Evolutionary conservation across 495 filamentous ascomycete genomes (phyloP).

Genomic region (Aspergillus mulundensis): DNA sequence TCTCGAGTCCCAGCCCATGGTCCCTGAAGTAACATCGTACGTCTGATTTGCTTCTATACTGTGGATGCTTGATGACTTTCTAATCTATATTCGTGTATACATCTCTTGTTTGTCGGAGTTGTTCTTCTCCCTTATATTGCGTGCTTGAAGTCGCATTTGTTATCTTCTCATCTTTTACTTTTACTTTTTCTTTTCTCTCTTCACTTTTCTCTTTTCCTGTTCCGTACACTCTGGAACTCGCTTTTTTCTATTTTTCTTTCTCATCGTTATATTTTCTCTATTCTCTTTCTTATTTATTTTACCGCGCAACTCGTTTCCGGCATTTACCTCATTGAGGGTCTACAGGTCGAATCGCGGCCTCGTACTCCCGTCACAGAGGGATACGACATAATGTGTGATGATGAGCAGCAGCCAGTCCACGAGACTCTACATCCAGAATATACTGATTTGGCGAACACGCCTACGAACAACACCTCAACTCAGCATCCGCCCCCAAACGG

Average conservation of each 20-base stretch:
- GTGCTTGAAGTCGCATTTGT: not conserved
- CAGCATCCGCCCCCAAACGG: not conserved
- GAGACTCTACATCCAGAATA: constrained; percentile 18
- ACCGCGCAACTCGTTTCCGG: constrained; percentile 4
- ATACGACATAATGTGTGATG: constrained; percentile 30
- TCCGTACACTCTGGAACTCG: not conserved
- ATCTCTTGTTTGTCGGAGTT: not conserved
- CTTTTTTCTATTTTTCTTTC: constrained; percentile 6
- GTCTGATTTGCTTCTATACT: constrained; percentile 19
- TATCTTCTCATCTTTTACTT: not conserved
- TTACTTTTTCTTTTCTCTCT: constrained; percentile 12
- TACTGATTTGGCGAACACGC: constrained; percentile 19
- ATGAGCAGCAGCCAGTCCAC: constrained; percentile 21
- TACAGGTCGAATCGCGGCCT: constrained; percentile 8
- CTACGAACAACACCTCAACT: constrained; percentile 5
- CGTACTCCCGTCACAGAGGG: constrained; percentile 9
- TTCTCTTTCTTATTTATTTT: not conserved
- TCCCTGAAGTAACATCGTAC: constrained; percentile 36
- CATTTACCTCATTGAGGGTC: not conserved
- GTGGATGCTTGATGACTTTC: not conserved
- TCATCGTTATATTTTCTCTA: constrained; percentile 1
- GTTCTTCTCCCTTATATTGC: not conserved
- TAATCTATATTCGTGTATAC: not conserved
- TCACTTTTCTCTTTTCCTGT: constrained; percentile 2
- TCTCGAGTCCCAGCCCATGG: constrained; percentile 29